Evolutionary conservation across 1,284 basidiomycete species (phyloP).

Genomic region (Irpex sp.): DNA sequence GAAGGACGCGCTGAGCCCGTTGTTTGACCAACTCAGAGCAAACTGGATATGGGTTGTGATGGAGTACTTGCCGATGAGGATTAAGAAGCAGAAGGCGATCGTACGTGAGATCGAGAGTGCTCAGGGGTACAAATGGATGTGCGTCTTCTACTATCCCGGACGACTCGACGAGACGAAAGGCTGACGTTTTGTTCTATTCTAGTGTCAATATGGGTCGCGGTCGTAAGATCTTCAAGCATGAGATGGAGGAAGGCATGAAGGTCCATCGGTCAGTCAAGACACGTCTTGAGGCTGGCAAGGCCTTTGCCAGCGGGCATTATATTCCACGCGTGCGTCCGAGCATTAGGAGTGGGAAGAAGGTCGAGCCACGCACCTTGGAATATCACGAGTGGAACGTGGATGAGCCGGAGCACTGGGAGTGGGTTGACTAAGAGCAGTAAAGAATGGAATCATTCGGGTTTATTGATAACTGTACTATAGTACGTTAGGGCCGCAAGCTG

Average conservation of each 20-base stretch:
- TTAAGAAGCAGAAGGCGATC: constrained; percentile 15
- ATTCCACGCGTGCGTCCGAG: constrained; percentile 14
- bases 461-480: too few species aligned
- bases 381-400: constrained; percentile 10
- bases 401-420: constrained; percentile 6
- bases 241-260: constrained; percentile 12
- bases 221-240: constrained; percentile 11
- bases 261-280: constrained; percentile 20
- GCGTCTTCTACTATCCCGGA: not conserved
- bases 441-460: too few species aligned
- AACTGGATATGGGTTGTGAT: constrained; percentile 12
- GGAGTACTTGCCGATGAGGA: constrained; percentile 12
- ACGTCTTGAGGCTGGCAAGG: constrained; percentile 13
- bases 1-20: constrained; percentile 40
- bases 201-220: constrained; percentile 17
- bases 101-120: constrained; percentile 2
- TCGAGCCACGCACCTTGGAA: not conserved
- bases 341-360: not conserved
- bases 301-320: constrained; percentile 8
- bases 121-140: constrained; percentile 14
- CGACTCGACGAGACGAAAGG: not conserved
- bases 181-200: not conserved
- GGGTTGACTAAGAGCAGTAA: constrained; percentile 2
- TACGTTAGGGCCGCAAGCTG: too few species aligned
- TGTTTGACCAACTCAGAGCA: constrained; percentile 42